A percentile compares a stretch with the other conserved stretches of the same genome.
Evolutionary conservation across 257 asterid genomes (phyloP).

Genomic region (Solanum sitiens): DNA sequence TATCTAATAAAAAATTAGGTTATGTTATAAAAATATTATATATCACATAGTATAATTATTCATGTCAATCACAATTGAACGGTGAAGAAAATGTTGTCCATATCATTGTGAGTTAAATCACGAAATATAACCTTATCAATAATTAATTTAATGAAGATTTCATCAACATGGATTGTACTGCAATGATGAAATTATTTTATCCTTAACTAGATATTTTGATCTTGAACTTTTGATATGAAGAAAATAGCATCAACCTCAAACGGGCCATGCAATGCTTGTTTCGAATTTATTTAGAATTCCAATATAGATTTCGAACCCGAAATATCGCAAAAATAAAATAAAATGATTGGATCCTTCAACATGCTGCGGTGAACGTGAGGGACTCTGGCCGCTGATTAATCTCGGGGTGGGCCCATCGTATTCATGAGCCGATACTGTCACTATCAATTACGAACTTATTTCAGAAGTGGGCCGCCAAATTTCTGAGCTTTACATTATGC

Average conservation of each 20-base stretch:
- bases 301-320: no score
- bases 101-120: not conserved
- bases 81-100: not conserved
- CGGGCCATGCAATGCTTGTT: no score
- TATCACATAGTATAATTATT: no score
- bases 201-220: no score
- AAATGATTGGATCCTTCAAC: not conserved
- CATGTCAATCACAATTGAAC: not conserved
- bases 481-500: slow-evolving; percentile 2
- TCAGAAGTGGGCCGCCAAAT: slow-evolving; percentile 5
- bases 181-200: no score
- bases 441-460: not conserved
- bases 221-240: no score
- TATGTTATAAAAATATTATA: not conserved
- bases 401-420: not conserved
- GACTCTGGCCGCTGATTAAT: not conserved
- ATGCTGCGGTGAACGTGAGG: not conserved
- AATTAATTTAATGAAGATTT: not conserved
- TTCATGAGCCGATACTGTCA: slow-evolving; percentile 12
- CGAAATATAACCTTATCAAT: not conserved
- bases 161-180: not conserved
- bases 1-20: no score
- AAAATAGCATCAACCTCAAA: no score
- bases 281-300: no score
- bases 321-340: no score